Conservation (phyloP, 192 early-diverging fungal genomes). For the Geranomyces michiganensis region DNA sequence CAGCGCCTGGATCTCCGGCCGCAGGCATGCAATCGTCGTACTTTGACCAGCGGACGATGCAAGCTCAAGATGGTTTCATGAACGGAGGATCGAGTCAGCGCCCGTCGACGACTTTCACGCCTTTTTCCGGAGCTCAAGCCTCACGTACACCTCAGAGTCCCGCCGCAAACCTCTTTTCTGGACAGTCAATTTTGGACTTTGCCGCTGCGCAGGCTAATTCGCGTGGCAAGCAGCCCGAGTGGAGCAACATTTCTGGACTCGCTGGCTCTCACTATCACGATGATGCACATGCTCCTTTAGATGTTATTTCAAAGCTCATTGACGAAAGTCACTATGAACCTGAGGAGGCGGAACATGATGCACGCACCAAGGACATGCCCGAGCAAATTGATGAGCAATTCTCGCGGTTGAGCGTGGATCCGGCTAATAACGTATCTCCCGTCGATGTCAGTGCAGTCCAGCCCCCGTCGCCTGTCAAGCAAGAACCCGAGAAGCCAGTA, state of each 20-base stretch:
- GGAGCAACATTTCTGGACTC: conserved; percentile 10
- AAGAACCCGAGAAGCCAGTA: conserved; percentile 2
- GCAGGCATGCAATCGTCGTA: conserved; percentile 16
- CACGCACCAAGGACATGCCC: too few species aligned
- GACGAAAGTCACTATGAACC: conserved; percentile 22
- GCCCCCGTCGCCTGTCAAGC: background rate
- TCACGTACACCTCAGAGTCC: conserved; percentile 18
- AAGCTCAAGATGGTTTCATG: conserved; percentile 1
- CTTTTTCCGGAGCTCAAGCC: conserved; percentile 3
- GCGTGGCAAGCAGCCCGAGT: conserved; percentile 13
- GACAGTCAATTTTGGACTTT: conserved; percentile 27
- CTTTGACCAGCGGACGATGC: conserved; percentile 23
- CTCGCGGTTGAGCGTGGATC: background rate
- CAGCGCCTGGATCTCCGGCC: conserved; percentile 24
- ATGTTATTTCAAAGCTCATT: conserved; percentile 31
- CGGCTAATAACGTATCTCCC: background rate
- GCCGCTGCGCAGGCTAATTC: background rate
- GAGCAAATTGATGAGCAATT: background rate
- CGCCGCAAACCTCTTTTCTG: conserved; percentile 28
- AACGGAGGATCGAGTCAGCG: conserved; percentile 4
- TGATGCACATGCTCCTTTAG: conserved; percentile 22
- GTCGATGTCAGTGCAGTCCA: background rate
- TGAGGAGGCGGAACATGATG: background rate
- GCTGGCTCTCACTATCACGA: conserved; percentile 10
- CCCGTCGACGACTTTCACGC: conserved; percentile 10